Conservation (phyloP, 306 rosid species). For the Dryas drummondii region DNA sequence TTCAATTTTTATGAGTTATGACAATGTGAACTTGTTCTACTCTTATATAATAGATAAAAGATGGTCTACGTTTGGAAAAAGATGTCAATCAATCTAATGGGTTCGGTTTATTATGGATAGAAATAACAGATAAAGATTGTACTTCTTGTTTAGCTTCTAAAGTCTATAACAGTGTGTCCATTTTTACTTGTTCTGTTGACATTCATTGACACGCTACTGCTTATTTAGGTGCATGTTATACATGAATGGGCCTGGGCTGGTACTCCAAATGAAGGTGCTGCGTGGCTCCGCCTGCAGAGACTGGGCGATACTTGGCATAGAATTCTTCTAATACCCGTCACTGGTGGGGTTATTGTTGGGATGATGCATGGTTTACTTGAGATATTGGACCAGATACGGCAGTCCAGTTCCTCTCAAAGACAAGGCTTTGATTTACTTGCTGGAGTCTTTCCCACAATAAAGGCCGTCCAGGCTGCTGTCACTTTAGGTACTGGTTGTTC, state of each 20-base stretch:
- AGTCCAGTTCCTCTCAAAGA: slow-evolving; percentile 62
- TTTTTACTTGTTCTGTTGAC: slow-evolving; percentile 20
- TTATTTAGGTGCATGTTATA: slow-evolving; percentile 75
- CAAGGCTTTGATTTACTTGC: slow-evolving; percentile 84
- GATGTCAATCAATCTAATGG: not conserved
- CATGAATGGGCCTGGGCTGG: slow-evolving; percentile 99
- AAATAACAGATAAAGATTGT: not conserved
- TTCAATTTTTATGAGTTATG: not conserved
- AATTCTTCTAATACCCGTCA: slow-evolving; percentile 83
- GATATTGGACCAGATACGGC: slow-evolving; percentile 81
- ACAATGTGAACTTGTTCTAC: not conserved
- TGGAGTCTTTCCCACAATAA: slow-evolving; percentile 76
- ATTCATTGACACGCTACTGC: slow-evolving; percentile 29
- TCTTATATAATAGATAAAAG: not conserved
- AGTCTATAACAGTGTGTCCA: not conserved
- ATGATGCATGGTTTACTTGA: slow-evolving; percentile 98
- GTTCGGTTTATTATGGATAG: not conserved
- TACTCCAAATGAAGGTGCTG: slow-evolving; percentile 94
- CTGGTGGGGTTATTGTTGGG: slow-evolving; percentile 94
- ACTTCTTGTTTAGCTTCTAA: not conserved
- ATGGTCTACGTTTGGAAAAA: not conserved
- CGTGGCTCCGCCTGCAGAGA: slow-evolving; percentile 95
- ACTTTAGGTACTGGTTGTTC: slow-evolving; percentile 97
- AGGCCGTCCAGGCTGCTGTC: slow-evolving; percentile 94
- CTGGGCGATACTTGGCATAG: slow-evolving; percentile 94